Evolutionary conservation across 2,329 filamentous ascomycete genomes (phyloP).

Genomic region (Diaporthe ampelina): DNA sequence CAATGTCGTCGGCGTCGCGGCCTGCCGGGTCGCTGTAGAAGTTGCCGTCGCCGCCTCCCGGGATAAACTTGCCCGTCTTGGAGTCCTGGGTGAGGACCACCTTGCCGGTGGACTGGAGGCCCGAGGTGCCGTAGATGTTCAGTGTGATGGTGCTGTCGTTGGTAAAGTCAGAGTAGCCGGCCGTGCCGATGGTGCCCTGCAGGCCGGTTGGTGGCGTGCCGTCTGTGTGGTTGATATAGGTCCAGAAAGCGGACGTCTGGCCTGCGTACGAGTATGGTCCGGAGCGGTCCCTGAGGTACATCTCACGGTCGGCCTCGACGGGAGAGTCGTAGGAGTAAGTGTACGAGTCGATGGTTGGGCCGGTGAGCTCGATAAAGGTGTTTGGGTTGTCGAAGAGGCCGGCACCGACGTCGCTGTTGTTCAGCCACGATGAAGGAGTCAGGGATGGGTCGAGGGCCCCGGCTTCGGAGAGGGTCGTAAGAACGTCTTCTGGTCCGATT

Average conservation of each 20-base stretch:
- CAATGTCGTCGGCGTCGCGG: conserved; percentile 62
- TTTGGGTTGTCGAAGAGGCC: conserved; percentile 70
- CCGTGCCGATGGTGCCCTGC: conserved; percentile 66
- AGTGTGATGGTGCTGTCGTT: conserved; percentile 64
- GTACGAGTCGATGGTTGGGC: conserved; percentile 60
- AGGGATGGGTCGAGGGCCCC: conserved; percentile 43
- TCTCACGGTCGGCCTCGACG: conserved; percentile 54
- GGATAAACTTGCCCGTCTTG: conserved; percentile 56
- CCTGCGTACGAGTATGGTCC: conserved; percentile 68
- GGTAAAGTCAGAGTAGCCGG: conserved; percentile 57
- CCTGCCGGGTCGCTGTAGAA: conserved; percentile 59
- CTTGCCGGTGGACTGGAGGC: conserved; percentile 62
- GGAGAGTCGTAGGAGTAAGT: conserved; percentile 61
- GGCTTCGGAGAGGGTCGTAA: conserved; percentile 39
- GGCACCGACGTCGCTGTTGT: conserved; percentile 62
- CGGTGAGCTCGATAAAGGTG: conserved; percentile 64
- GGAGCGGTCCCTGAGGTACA: conserved; percentile 62
- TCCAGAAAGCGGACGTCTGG: conserved; percentile 68
- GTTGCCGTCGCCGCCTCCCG: conserved; percentile 56
- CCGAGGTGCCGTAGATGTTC: conserved; percentile 70
- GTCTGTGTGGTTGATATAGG: conserved; percentile 57
- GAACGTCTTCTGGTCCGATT: conserved; percentile 50
- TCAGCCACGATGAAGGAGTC: conserved; percentile 59
- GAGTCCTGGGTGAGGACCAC: conserved; percentile 54
- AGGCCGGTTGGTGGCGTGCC: conserved; percentile 57